Base-by-base conservation (phyloP, 2,329 filamentous ascomycete species). In the Chaetomiaceae sp. region DNA sequence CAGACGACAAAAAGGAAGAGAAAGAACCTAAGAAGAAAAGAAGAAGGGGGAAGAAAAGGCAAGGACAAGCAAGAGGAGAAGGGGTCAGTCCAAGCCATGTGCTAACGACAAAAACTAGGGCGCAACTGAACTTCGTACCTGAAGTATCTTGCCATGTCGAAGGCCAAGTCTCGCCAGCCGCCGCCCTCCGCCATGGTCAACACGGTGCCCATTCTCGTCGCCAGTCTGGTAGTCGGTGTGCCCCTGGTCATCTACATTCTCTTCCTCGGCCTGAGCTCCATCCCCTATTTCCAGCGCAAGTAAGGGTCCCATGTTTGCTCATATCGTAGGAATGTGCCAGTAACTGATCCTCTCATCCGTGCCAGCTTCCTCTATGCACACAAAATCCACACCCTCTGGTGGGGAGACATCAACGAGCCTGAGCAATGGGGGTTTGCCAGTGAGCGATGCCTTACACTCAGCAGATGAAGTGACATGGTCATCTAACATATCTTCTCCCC, bases 361-460 rank as follows among this genome's bases (percentile, higher is more conserved):
- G 1, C 8, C 45, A 95, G 91, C 66, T 85, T 87, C 22, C 69
- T 96, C 6, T 99, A 97, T 68, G 84, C 87, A 25, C 87, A 97
- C 70, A 88, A 87, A 57, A 68, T 96, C 61, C 85, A 90, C 59
- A 86, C 85, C 3, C 76, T 81, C 3, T 82, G 79, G 67, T 91
- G 83, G 53, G 40, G 38, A 25, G 39, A 80, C 77, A 86, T 60
- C 39, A 82, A 90, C 57, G 77, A 84, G 55, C 89, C 91, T 0
- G 88, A 95, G 66, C 79, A 81, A 60, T 95, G 90, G 77, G 91
- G 91, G 0, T 96, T 96, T 69, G 83, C 89, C 50, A 88, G 89
- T 92, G 69, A 66, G 78, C 69, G 17, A 20, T 14, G 27, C 29
- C 44, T 45, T 23, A 44, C 33, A 15, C 17, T 40, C 3, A 23